Base-by-base conservation (phyloP, 2,329 filamentous ascomycete species). In the Fusarium algeriense region DNA sequence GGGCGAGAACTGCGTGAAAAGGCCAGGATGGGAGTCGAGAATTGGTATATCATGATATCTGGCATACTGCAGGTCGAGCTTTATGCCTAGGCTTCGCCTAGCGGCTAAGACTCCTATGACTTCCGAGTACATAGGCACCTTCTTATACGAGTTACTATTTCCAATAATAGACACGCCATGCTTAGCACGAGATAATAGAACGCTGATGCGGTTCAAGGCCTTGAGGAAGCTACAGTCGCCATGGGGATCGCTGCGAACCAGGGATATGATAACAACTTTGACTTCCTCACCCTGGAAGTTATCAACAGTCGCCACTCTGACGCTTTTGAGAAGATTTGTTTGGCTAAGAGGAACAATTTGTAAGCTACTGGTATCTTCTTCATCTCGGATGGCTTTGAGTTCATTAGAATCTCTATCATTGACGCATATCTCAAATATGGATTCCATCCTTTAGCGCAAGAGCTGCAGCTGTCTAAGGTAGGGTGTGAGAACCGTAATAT, bases 211-310 rank as follows among this genome's bases (percentile, higher is more conserved):
- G 71, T 94, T 92, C 0, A 85, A 81, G 0, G 89, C 90, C 30
- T 81, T 86, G 2, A 95, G 81, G 64, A 94, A 95, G 0, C 92
- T 92, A 20, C 86, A 86, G 9, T 85, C 87, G 12, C 80, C 81
- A 11, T 85, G 73, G 0, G 78, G 67, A 70, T 95, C 95, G 79
- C 91, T 93, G 43, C 92, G 86, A 0, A 93, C 91, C 0, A 95
- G 81, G 0, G 90, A 92, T 0, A 94, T 82, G 5, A 95, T 82
- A 1, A 95, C 83, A 12, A 95, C 82, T 55, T 92, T 90, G 4
- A 89, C 90, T 74, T 95, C 92, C 75, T 95, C 92, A 1, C 92
- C 92, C 73, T 95, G 91, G 60, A 93, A 94, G 69, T 94, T 94
- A 77, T 93, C 91, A 0, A 93, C 86, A 0, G 90, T 93, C 0